These are phyloP conservation scores for Lanmaoa pseudosensibilis DNA, from an alignment of 768 basidiomycete genomes.

Conservation along the genomic window DNA sequence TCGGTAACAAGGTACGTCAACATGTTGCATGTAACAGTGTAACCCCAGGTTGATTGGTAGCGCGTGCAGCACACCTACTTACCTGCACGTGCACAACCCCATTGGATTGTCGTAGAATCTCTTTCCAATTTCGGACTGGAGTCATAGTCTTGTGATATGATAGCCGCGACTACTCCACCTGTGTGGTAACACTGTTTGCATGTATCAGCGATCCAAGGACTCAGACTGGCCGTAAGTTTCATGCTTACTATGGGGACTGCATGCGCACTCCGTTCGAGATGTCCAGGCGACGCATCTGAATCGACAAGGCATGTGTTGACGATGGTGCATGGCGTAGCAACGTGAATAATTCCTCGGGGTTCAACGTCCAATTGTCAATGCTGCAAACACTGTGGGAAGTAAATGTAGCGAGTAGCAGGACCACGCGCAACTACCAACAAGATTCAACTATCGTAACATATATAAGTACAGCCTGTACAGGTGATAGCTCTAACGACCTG, in stretches of 20 bases:
- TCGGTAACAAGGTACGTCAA: no score
- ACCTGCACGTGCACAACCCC: background rate
- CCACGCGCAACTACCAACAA: no score
- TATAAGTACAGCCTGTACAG: no score
- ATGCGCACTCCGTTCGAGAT: background rate
- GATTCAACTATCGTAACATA: no score
- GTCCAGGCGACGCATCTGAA: background rate
- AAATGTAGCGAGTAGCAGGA: no score
- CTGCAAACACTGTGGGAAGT: no score
- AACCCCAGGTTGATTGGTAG: background rate
- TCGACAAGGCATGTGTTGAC: background rate
- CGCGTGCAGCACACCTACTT: background rate
- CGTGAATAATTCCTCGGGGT: no score
- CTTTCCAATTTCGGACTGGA: background rate
- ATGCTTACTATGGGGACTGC: background rate
- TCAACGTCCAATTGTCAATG: no score
- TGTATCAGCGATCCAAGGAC: background rate
- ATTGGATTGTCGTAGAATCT: background rate
- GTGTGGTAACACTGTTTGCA: background rate
- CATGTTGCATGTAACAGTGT: background rate
- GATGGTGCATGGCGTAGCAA: no score
- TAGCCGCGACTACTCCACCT: background rate
- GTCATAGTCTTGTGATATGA: no score
- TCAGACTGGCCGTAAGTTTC: background rate
- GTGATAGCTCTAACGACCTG: no score